Percentiles rank a stretch among this genome's conserved stretches.
Conservation (phyloP, 164 flowering plant genomes). For the Taxillus chinensis region DNA sequence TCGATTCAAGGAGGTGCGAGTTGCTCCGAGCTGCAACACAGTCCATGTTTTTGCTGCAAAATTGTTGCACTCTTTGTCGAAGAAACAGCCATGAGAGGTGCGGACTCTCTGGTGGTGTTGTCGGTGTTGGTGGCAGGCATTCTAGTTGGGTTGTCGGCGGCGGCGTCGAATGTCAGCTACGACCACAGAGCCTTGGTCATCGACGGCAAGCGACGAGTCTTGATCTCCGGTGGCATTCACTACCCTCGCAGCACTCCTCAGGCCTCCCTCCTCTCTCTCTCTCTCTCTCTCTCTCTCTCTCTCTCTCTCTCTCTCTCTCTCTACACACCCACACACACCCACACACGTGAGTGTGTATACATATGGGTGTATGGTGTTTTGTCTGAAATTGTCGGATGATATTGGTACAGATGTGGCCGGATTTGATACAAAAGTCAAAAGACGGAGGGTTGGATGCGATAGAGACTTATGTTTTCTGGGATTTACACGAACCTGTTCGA, state of each 20-base stretch:
- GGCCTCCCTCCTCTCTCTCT: constrained; percentile 7
- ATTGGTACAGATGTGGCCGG: constrained; percentile 42
- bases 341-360: too few species aligned
- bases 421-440: constrained; percentile 40
- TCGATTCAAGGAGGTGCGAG: too few species aligned
- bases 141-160: constrained; percentile 7
- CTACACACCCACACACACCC: neutral
- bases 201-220: constrained; percentile 47
- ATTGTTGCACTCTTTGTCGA: too few species aligned
- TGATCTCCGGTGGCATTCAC: constrained; percentile 58
- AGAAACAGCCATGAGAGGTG: neutral
- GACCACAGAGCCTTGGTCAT: constrained; percentile 55
- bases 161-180: constrained; percentile 28
- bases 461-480: constrained; percentile 60
- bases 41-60: too few species aligned
- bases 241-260: constrained; percentile 62
- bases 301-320: neutral
- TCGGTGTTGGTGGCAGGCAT: constrained; percentile 1
- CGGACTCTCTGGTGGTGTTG: neutral
- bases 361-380: constrained; percentile 9
- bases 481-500: constrained; percentile 42
- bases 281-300: neutral
- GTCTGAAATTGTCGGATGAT: neutral
- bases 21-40: too few species aligned
- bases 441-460: constrained; percentile 62